Conservation (phyloP, 208 protist genomes). For the Tetramitus jugosus region DNA sequence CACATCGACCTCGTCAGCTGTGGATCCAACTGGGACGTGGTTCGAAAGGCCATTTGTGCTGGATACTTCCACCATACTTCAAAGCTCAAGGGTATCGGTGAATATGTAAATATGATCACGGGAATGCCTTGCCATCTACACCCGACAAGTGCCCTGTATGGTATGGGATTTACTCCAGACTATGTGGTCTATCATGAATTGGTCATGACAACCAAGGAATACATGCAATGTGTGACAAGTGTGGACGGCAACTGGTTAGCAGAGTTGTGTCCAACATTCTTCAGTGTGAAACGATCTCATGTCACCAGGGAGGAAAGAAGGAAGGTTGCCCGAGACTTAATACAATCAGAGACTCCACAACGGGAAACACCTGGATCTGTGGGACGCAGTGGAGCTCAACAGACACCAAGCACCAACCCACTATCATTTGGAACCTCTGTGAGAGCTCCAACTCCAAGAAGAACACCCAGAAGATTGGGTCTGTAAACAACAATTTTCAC, state of each 20-base stretch:
- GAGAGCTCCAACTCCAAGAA: not conserved
- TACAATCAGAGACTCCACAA: too few species aligned
- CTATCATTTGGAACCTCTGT: too few species aligned
- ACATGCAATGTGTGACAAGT: constrained; percentile 86
- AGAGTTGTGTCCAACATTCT: constrained; percentile 58
- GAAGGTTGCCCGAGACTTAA: too few species aligned
- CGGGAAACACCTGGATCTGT: too few species aligned
- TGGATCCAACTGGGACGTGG: constrained; percentile 66
- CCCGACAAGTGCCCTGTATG: constrained; percentile 91
- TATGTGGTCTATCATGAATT: constrained; percentile 98
- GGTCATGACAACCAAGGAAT: constrained; percentile 89
- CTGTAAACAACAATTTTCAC: too few species aligned
- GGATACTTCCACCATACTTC: constrained; percentile 93
- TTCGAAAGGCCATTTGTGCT: constrained; percentile 82
- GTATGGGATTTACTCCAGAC: constrained; percentile 83
- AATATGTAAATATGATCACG: constrained; percentile 94
- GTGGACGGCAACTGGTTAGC: constrained; percentile 95
- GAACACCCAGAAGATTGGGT: constrained; percentile 10
- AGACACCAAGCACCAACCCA: not conserved
- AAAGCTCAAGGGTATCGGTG: constrained; percentile 81
- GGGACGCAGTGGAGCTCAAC: too few species aligned
- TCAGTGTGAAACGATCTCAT: constrained; percentile 25
- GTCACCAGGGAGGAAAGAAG: not conserved
- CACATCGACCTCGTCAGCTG: constrained; percentile 45
- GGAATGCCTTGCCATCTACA: constrained; percentile 80